Conservation (phyloP, 805 yeast genomes). For the Lipomyces sp. region DNA sequence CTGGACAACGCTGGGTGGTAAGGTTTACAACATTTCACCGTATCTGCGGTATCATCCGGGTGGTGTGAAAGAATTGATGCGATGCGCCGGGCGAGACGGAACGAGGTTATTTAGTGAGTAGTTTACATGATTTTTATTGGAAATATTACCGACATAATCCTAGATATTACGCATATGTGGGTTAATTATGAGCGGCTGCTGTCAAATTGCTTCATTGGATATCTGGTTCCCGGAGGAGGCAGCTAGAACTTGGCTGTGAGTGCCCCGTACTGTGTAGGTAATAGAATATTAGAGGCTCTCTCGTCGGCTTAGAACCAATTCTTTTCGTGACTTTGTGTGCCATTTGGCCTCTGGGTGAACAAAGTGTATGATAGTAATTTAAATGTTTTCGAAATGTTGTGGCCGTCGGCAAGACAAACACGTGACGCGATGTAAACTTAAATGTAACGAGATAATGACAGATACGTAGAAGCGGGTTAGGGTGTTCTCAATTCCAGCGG, state of each 20-base stretch:
- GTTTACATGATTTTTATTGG: conserved; percentile 44
- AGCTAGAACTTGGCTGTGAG: not conserved
- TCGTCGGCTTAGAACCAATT: too few species aligned
- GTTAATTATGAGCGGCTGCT: conserved; percentile 84
- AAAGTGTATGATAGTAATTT: too few species aligned
- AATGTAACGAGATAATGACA: too few species aligned
- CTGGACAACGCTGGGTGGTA: conserved; percentile 82
- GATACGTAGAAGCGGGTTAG: too few species aligned
- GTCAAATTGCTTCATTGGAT: conserved; percentile 78
- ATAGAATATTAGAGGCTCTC: too few species aligned
- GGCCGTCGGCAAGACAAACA: too few species aligned
- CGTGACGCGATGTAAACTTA: too few species aligned
- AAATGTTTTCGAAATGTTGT: too few species aligned
- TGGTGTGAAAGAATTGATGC: conserved; percentile 76
- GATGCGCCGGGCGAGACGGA: conserved; percentile 83
- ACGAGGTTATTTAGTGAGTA: conserved; percentile 69
- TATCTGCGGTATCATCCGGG: conserved; percentile 92
- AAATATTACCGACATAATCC: not conserved
- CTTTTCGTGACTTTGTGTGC: too few species aligned
- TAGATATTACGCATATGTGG: conserved; percentile 58
- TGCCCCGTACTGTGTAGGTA: not conserved
- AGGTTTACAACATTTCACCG: conserved; percentile 84
- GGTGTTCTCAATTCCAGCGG: not conserved
- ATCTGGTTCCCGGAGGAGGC: conserved; percentile 31
- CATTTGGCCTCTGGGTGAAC: too few species aligned